Evolutionary conservation across 495 filamentous ascomycete genomes (phyloP).

Genomic region (Cladorrhinum samala): DNA sequence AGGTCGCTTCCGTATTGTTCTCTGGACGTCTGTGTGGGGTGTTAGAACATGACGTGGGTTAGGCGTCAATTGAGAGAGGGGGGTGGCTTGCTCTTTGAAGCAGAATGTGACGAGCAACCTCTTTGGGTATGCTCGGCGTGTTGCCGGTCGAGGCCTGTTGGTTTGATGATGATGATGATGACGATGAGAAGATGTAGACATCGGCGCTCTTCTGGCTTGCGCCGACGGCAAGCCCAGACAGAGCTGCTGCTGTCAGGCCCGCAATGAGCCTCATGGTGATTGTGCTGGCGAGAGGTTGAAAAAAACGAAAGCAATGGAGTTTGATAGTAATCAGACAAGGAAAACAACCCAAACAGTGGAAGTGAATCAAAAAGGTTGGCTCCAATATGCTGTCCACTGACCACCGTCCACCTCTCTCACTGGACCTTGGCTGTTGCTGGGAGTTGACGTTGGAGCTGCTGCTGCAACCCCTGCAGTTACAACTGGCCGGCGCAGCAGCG

Average conservation of each 20-base stretch:
- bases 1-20: constrained; percentile 30
- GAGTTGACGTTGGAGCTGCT: neutral
- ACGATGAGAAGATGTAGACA: constrained; percentile 23
- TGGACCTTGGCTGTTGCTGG: neutral
- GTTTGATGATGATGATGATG: no score
- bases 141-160: constrained; percentile 9
- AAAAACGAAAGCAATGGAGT: neutral
- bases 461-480: constrained; percentile 3
- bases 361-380: neutral
- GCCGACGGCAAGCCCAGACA: constrained; percentile 21
- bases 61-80: no score
- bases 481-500: neutral
- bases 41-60: constrained; percentile 29
- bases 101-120: constrained; percentile 32
- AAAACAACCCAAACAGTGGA: neutral
- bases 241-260: constrained; percentile 20
- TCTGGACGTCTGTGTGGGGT: constrained; percentile 34
- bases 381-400: neutral
- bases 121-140: constrained; percentile 24
- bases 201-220: constrained; percentile 22
- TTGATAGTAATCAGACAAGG: neutral
- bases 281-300: neutral
- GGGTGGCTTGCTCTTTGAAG: constrained; percentile 23
- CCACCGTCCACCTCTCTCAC: no score
- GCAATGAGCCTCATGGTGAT: constrained; percentile 26